Evolutionary conservation across 352 stramenopile genomes (phyloP).

Genomic region (Phytophthora citricola): DNA sequence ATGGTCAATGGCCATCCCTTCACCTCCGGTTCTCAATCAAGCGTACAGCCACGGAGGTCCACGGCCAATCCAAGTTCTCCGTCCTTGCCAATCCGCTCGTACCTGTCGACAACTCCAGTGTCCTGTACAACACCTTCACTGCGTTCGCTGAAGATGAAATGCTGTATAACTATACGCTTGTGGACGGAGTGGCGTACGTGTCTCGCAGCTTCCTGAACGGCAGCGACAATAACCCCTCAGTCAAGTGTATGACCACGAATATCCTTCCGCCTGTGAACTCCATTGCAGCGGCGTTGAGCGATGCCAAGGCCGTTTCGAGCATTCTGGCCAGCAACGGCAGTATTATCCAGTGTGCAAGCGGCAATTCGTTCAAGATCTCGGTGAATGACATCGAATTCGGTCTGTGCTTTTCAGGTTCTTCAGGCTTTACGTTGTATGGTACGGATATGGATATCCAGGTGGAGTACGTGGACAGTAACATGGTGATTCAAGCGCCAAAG

Average conservation of each 20-base stretch:
- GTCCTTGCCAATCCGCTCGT: conserved; percentile 40
- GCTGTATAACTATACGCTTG: conserved; percentile 35
- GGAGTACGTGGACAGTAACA: conserved; percentile 19
- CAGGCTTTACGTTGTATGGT: conserved; percentile 36
- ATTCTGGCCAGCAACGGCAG: conserved; percentile 19
- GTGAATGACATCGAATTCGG: conserved; percentile 47
- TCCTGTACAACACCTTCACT: conserved; percentile 44
- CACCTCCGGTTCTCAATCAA: conserved; percentile 43
- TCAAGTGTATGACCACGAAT: conserved; percentile 23
- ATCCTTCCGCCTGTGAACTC: conserved; percentile 33
- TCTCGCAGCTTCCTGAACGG: conserved; percentile 9
- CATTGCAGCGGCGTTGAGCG: conserved; percentile 30
- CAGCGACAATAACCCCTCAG: neutral
- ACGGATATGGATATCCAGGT: conserved; percentile 42
- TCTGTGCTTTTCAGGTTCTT: conserved; percentile 36
- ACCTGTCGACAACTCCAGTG: conserved; percentile 9
- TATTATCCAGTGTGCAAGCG: conserved; percentile 28
- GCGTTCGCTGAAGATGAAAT: conserved; percentile 27
- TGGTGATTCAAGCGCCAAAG: conserved; percentile 22
- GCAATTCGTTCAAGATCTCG: conserved; percentile 32
- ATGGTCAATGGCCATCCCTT: conserved; percentile 28
- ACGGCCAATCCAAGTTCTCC: conserved; percentile 39
- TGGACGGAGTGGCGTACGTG: conserved; percentile 34
- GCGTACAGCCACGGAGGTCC: conserved; percentile 32
- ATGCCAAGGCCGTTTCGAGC: conserved; percentile 16